These are phyloP conservation scores for Paspalum vaginatum DNA, from an alignment of 176 grass and related monocot species.

Conservation along the genomic window DNA sequence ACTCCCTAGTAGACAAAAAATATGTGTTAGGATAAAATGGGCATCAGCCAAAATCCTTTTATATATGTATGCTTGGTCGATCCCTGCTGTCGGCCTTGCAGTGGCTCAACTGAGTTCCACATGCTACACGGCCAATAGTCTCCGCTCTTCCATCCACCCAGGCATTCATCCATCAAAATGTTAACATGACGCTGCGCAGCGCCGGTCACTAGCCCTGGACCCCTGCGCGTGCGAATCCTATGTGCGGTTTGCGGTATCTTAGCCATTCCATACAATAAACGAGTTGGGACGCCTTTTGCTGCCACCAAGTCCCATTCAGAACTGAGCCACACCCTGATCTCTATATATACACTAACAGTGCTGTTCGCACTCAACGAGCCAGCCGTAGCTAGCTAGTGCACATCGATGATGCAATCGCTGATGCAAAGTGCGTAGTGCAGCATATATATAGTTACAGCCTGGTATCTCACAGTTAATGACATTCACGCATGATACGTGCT, in stretches of 20 bases:
- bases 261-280: constrained; percentile 20
- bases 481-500: not conserved
- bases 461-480: not conserved
- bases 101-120: not conserved
- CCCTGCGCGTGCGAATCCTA: not conserved
- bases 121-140: not conserved
- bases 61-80: too few species aligned
- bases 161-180: not conserved
- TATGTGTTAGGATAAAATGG: too few species aligned
- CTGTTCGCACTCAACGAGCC: not conserved
- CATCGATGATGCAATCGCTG: not conserved
- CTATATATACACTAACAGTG: not conserved
- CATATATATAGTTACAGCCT: not conserved
- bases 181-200: not conserved
- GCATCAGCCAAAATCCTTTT: too few species aligned
- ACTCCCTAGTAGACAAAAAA: too few species aligned
- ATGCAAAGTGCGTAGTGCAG: constrained; percentile 15
- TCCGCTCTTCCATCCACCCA: not conserved
- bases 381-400: constrained; percentile 22
- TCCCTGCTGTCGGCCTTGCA: not conserved
- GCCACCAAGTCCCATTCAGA: constrained; percentile 43
- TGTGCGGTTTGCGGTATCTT: constrained; percentile 29
- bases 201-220: not conserved
- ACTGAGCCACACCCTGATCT: not conserved
- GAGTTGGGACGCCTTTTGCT: constrained; percentile 2